phyloP scores from a whole-genome alignment of 768 basidiomycete species.

The Cyathus striatus region DNA sequence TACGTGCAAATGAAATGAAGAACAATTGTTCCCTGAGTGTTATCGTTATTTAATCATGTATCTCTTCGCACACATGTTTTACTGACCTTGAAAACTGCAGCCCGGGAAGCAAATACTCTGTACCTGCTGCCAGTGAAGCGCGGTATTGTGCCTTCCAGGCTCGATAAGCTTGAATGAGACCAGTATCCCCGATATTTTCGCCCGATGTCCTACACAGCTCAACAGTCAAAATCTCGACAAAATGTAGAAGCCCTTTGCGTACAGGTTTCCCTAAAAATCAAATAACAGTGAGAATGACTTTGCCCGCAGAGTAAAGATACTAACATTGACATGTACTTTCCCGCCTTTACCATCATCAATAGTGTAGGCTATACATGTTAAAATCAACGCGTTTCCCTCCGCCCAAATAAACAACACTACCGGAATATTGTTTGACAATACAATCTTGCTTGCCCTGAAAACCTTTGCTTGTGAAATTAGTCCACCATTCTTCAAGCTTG shows the following conservation, averaged over 20 bases:
- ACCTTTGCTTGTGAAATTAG: conserved; percentile 75
- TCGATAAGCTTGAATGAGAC: conserved; percentile 79
- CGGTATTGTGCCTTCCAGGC: conserved; percentile 85
- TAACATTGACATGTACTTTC: conserved; percentile 78
- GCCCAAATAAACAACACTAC: conserved; percentile 26
- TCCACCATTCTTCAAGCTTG: conserved; percentile 90
- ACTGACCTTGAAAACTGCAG: conserved; percentile 65
- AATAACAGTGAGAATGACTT: conserved; percentile 15
- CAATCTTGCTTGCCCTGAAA: conserved; percentile 84
- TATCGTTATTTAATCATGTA: conserved; percentile 2
- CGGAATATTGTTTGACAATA: conserved; percentile 88
- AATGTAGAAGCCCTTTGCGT: too few species aligned
- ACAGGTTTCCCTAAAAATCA: conserved; percentile 66
- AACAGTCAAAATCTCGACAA: conserved; percentile 8
- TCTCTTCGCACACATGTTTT: not conserved
- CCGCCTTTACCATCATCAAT: conserved; percentile 85
- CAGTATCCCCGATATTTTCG: conserved; percentile 87
- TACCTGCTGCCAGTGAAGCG: conserved; percentile 48
- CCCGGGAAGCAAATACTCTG: conserved; percentile 79
- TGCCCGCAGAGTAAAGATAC: conserved; percentile 46
- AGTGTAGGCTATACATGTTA: conserved; percentile 54
- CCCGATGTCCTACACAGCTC: conserved; percentile 64
- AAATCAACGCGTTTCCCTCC: conserved; percentile 1
- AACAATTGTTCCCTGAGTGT: conserved; percentile 79
- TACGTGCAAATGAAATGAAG: conserved; percentile 84